phyloP scores from a whole-genome alignment of 495 filamentous ascomycete genomes.

The Penicillium argentinense region DNA sequence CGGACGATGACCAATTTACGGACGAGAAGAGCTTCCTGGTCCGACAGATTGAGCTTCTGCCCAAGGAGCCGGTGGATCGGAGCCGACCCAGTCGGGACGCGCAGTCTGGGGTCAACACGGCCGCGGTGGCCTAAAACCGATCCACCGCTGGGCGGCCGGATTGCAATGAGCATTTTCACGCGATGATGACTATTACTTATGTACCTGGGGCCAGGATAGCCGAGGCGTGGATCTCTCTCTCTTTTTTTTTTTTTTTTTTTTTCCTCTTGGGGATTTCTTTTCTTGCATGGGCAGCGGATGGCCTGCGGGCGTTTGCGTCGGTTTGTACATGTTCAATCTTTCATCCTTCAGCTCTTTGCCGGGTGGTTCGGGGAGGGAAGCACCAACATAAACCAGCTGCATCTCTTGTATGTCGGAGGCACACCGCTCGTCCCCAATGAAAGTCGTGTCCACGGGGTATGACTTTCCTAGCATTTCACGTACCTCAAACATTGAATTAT shows the following conservation, averaged over 20 bases:
- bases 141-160: conserved; percentile 15
- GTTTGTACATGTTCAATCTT: not conserved
- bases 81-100: conserved; percentile 32
- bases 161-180: conserved; percentile 9
- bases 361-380: no score
- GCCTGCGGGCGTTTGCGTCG: no score
- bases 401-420: no score
- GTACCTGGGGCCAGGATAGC: not conserved
- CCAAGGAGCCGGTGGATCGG: conserved; percentile 61
- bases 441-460: no score
- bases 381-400: no score
- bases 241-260: conserved; percentile 2
- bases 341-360: no score
- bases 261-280: not conserved
- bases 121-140: conserved; percentile 30
- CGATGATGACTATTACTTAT: conserved; percentile 8
- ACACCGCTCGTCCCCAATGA: no score
- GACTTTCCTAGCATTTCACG: no score
- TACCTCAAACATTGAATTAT: no score
- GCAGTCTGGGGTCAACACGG: conserved; percentile 35
- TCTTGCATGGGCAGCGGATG: conserved; percentile 1
- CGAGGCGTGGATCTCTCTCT: no score
- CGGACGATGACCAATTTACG: conserved; percentile 97
- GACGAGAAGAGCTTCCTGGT: conserved; percentile 97
- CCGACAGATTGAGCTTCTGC: conserved; percentile 84